phyloP scores from a whole-genome alignment of 2,329 filamentous ascomycete genomes.

The Colletotrichum endophyticum region DNA sequence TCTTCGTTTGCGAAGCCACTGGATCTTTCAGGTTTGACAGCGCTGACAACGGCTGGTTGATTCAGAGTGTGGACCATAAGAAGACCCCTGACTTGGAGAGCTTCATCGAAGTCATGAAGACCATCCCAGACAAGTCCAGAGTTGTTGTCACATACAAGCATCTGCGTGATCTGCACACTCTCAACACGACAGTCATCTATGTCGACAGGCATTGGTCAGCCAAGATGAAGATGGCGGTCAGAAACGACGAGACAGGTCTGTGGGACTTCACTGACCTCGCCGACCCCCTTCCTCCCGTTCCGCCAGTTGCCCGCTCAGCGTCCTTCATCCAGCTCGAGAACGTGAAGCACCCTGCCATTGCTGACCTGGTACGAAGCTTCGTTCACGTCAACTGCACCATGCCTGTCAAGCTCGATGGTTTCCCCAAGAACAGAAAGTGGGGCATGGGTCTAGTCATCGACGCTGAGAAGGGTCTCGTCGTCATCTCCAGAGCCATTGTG shows the following conservation, averaged over 20 bases:
- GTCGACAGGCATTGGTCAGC: slow-evolving; percentile 95
- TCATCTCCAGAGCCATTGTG: slow-evolving; percentile 92
- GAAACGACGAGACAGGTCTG: slow-evolving; percentile 87
- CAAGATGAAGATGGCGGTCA: slow-evolving; percentile 90
- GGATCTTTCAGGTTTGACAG: slow-evolving; percentile 96
- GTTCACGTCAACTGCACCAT: slow-evolving; percentile 92
- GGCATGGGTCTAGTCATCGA: slow-evolving; percentile 98
- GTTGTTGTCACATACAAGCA: slow-evolving; percentile 97
- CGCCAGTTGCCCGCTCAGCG: slow-evolving; percentile 76
- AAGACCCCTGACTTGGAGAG: slow-evolving; percentile 85
- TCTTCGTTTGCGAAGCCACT: slow-evolving; percentile 93
- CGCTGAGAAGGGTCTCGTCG: slow-evolving; percentile 91
- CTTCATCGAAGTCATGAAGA: slow-evolving; percentile 90
- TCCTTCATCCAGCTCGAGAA: slow-evolving; percentile 93
- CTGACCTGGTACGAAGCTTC: slow-evolving; percentile 92
- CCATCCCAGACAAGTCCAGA: slow-evolving; percentile 80
- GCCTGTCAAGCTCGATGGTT: slow-evolving; percentile 97
- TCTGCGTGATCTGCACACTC: slow-evolving; percentile 89
- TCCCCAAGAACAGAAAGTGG: slow-evolving; percentile 91
- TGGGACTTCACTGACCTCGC: slow-evolving; percentile 94
- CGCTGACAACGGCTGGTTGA: slow-evolving; percentile 89
- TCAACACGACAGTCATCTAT: slow-evolving; percentile 90
- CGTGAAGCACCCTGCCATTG: slow-evolving; percentile 86
- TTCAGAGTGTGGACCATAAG: slow-evolving; percentile 91
- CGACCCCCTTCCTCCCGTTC: slow-evolving; percentile 76